Evolutionary conservation across 495 filamentous ascomycete genomes (phyloP).

Genomic region (Trichoderma virens): DNA sequence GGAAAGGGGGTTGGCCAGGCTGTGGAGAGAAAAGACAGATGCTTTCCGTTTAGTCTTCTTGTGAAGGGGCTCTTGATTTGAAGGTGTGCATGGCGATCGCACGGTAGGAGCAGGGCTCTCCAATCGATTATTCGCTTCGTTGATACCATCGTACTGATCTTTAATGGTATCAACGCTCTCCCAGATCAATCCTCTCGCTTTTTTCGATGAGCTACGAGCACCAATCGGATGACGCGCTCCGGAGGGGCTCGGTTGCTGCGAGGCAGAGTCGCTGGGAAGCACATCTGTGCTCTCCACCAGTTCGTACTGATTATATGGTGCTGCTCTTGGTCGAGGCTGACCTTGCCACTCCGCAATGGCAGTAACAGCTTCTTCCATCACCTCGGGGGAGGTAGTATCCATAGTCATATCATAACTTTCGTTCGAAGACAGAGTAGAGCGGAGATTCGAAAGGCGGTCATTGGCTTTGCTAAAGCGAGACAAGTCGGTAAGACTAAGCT

Average conservation of each 20-base stretch:
- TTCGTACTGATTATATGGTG: background rate
- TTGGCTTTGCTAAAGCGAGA: conserved; percentile 1
- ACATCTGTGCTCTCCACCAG: background rate
- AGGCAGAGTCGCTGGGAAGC: background rate
- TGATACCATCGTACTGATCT: background rate
- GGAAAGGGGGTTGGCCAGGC: background rate
- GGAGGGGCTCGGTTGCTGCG: background rate
- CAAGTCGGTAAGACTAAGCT: background rate
- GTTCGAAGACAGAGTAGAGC: background rate
- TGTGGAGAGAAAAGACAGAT: background rate
- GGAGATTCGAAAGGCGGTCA: background rate
- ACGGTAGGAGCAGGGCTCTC: background rate
- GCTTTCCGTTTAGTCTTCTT: background rate
- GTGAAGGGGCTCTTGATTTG: background rate
- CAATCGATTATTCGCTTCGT: background rate
- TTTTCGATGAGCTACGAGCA: background rate
- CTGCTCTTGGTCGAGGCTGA: background rate
- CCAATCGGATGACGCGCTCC: background rate
- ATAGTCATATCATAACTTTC: background rate
- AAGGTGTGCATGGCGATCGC: background rate
- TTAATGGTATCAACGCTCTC: background rate
- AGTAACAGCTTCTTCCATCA: background rate
- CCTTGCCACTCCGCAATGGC: background rate
- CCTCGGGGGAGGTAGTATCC: background rate
- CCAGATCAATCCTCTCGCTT: background rate